Evolutionary conservation across 2,329 filamentous ascomycete genomes (phyloP), one percentile per base, ranked within the genome.

Genomic region (Ilyonectria sp.): DNA sequence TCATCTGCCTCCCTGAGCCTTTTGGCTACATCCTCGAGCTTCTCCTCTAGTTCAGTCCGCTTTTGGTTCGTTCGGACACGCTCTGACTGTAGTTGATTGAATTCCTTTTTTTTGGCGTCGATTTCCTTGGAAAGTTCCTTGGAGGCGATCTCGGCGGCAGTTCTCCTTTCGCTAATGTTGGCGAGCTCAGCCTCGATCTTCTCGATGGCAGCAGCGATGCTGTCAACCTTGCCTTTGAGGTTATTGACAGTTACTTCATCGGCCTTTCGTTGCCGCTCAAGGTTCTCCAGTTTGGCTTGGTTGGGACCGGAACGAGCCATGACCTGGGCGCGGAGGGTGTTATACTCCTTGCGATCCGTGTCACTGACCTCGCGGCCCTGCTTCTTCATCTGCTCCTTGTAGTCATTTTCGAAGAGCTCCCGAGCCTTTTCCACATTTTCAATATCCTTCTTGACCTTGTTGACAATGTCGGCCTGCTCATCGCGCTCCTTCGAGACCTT

Each of bases 191-290:
- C 86, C 68, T 94, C 90, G 5, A 96, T 85, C 71, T 92, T 94
- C 69, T 93, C 89, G 13, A 93, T 86, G 40, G 92, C 89, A 74
- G 91, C 91, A 70, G 96, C 87, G 17, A 92, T 90, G 61, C 87
- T 91, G 71, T 97, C 94, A 35, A 98, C 91, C 78, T 94, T 97
- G 76, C 93, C 93, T 80, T 93, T 95, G 69, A 98, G 85, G 70
- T 93, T 97, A 76, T 93, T 95, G 67, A 95, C 93, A 0, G 94
- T 96, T 67, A 97, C 94, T 69, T 95, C 92, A 76, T 98, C 95
- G 0, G 94, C 96, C 81, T 95, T 97, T 68, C 94, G 87, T 77
- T 98, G 94, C 23, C 95, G 94, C 63, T 90, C 89, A n/a, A 98
- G 88, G 70, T 94, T 94, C 80, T 97, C 93, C 44, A 97, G 87